phyloP scores from a whole-genome alignment of 1,284 basidiomycete genomes.

The Pholiota adiposa region DNA sequence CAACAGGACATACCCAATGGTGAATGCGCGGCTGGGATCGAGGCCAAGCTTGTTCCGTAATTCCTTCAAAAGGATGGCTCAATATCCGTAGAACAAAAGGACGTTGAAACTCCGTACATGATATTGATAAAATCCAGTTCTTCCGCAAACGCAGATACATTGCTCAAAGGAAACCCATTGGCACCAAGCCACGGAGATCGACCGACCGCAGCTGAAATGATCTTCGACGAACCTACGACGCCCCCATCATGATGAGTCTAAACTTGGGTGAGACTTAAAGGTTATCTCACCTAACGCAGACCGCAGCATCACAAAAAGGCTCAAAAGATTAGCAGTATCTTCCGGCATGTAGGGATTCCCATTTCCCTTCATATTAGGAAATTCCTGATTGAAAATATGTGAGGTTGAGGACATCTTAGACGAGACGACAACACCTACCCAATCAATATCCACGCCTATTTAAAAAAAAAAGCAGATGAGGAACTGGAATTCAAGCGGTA shows the following conservation, averaged over 20 bases:
- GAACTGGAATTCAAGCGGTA: background rate
- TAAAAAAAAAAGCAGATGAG: background rate
- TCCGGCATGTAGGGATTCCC: constrained; percentile 54
- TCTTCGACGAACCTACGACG: constrained; percentile 50
- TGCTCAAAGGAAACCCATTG: constrained; percentile 62
- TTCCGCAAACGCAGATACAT: constrained; percentile 72
- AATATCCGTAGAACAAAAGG: constrained; percentile 25
- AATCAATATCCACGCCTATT: constrained; percentile 76
- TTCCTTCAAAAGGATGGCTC: constrained; percentile 68
- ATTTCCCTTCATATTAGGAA: constrained; percentile 56
- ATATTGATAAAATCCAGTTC: constrained; percentile 77
- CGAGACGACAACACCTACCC: constrained; percentile 43
- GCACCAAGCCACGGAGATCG: constrained; percentile 71
- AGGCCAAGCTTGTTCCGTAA: constrained; percentile 64
- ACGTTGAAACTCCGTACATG: constrained; percentile 47
- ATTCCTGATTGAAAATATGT: constrained; percentile 54
- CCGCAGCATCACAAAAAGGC: constrained; percentile 65
- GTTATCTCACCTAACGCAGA: constrained; percentile 47
- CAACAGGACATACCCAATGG: constrained; percentile 27
- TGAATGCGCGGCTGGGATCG: constrained; percentile 73
- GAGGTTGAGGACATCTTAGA: no score
- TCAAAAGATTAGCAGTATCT: background rate
- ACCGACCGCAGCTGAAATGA: constrained; percentile 75
- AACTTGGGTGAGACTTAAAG: no score
- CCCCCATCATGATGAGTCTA: no score